These are phyloP conservation scores for Diaporthe sp. DNA, from an alignment of 2,329 filamentous ascomycete species.

Conservation along the genomic window DNA sequence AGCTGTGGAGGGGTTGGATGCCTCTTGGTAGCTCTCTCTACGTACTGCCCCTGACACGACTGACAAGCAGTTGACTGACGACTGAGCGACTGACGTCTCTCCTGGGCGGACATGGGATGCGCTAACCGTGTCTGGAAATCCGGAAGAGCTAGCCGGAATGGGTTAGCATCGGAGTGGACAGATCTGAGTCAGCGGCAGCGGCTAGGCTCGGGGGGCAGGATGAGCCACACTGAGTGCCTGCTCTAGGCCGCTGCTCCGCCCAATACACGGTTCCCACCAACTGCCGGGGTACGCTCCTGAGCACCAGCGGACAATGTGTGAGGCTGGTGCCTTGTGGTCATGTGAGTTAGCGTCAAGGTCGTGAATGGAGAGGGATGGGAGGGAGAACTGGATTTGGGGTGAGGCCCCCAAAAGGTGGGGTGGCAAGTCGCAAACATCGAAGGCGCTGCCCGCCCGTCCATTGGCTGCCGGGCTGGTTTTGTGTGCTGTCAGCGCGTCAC, in stretches of 20 bases:
- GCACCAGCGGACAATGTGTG: not conserved
- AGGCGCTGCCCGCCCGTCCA: constrained; percentile 2
- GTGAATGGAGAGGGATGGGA: constrained; percentile 1
- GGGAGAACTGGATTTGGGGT: not conserved
- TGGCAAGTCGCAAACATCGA: constrained; percentile 4
- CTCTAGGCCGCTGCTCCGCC: not conserved
- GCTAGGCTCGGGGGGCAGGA: constrained; percentile 13
- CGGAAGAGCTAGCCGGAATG: not conserved
- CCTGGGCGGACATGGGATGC: not conserved
- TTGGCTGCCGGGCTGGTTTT: constrained; percentile 13
- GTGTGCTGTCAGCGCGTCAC: constrained; percentile 32
- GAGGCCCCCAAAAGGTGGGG: constrained; percentile 24
- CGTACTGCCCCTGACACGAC: constrained; percentile 31
- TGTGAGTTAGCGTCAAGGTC: constrained; percentile 40
- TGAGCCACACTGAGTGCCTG: constrained; percentile 32
- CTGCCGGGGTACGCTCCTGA: not conserved
- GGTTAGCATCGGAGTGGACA: not conserved
- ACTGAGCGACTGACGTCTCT: constrained; percentile 33
- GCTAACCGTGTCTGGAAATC: constrained; percentile 7
- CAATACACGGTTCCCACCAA: not conserved
- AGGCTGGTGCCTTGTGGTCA: constrained; percentile 39
- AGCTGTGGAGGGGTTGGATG: constrained; percentile 33
- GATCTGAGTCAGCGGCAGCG: constrained; percentile 23
- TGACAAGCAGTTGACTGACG: constrained; percentile 28
- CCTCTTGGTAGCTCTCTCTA: constrained; percentile 26